Conservation (phyloP, 495 filamentous ascomycete genomes). For the Aspergillus carlsbadensis region DNA sequence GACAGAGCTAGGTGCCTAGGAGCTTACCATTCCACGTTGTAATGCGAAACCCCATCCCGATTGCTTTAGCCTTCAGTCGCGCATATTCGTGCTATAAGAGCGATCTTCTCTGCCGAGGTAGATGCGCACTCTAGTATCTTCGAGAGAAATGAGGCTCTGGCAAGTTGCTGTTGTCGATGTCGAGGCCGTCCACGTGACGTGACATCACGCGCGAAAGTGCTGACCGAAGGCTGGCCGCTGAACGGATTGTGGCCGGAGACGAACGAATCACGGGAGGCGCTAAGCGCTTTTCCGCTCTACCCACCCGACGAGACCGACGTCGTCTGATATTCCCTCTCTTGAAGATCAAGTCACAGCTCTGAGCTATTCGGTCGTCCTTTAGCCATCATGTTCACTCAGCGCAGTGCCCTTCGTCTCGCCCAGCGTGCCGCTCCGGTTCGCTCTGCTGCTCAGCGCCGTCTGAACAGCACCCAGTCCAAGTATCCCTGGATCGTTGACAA, state of each 20-base stretch:
- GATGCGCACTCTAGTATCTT: not conserved
- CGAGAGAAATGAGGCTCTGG: not conserved
- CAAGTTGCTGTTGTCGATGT: no score
- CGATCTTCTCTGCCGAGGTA: not conserved
- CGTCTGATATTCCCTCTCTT: conserved; percentile 25
- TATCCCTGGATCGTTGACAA: conserved; percentile 64
- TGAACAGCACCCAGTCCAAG: conserved; percentile 56
- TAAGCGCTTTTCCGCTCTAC: conserved; percentile 36
- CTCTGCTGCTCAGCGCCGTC: conserved; percentile 62
- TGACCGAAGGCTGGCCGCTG: conserved; percentile 37
- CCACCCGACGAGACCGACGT: conserved; percentile 33
- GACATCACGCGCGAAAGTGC: conserved; percentile 34
- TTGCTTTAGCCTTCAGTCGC: not conserved
- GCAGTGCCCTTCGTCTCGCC: conserved; percentile 57
- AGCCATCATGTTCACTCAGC: conserved; percentile 61
- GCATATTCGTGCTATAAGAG: conserved; percentile 19
- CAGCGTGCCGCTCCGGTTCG: conserved; percentile 59
- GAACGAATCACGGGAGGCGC: conserved; percentile 44
- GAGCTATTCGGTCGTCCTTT: conserved; percentile 15
- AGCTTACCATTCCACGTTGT: conserved; percentile 86
- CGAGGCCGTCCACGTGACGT: conserved; percentile 32
- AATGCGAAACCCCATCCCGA: conserved; percentile 70
- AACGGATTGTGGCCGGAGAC: conserved; percentile 16
- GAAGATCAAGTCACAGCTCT: conserved; percentile 17
- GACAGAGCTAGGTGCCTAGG: not conserved